phyloP scores from a whole-genome alignment of 768 basidiomycete species.

The Boletus insuetus region DNA sequence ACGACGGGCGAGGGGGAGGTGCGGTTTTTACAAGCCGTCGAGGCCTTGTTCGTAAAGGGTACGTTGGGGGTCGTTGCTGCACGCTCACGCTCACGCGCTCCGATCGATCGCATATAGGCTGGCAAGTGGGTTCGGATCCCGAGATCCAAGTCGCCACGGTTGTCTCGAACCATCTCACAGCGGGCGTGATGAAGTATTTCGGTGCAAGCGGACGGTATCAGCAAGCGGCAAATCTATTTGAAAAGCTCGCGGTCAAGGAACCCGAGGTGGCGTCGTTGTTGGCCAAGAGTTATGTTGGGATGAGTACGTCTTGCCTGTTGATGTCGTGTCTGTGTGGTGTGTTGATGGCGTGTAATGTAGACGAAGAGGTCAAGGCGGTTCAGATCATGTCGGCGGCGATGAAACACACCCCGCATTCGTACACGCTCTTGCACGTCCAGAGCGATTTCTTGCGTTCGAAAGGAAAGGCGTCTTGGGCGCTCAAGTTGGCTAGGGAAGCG shows the following conservation, averaged over 20 bases:
- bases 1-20: slow-evolving; percentile 85
- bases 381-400: slow-evolving; percentile 88
- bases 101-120: slow-evolving; percentile 50
- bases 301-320: slow-evolving; percentile 65
- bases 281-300: slow-evolving; percentile 90
- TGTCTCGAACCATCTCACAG: slow-evolving; percentile 94
- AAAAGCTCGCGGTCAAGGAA: slow-evolving; percentile 81
- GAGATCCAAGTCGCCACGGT: slow-evolving; percentile 98
- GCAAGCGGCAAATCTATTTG: slow-evolving; percentile 89
- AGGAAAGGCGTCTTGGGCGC: slow-evolving; percentile 82
- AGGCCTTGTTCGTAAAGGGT: slow-evolving; percentile 87
- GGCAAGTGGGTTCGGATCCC: slow-evolving; percentile 98
- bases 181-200: slow-evolving; percentile 96
- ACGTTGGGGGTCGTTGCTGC: background rate
- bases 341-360: slow-evolving; percentile 39
- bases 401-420: slow-evolving; percentile 84
- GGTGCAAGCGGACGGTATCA: slow-evolving; percentile 87
- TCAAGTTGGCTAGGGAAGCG: slow-evolving; percentile 88
- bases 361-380: slow-evolving; percentile 97
- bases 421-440: slow-evolving; percentile 91
- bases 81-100: background rate
- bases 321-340: background rate
- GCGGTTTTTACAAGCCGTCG: slow-evolving; percentile 87
- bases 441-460: slow-evolving; percentile 91
- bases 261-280: slow-evolving; percentile 88